These are phyloP conservation scores for Macrolepiota fuliginosa DNA, from an alignment of 768 basidiomycete species.

Conservation along the genomic window DNA sequence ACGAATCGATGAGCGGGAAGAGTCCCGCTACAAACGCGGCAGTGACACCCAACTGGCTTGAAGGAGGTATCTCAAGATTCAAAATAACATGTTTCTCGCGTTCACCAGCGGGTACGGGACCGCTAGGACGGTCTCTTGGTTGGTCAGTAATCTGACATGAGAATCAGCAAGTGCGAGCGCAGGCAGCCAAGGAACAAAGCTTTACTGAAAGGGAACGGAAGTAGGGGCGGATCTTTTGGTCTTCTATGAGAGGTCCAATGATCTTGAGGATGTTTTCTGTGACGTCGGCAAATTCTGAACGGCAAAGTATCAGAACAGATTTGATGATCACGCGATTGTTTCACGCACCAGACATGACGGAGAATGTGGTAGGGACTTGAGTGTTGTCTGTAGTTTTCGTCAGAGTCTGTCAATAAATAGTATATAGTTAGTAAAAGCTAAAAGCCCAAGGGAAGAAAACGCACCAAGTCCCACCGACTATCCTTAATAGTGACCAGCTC, in stretches of 20 bases:
- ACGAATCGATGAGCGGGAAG: conserved; percentile 75
- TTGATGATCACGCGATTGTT: not conserved
- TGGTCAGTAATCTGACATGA: conserved; percentile 74
- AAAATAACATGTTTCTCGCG: conserved; percentile 77
- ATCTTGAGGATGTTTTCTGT: conserved; percentile 76
- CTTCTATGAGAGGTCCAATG: conserved; percentile 48
- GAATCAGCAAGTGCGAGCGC: conserved; percentile 2
- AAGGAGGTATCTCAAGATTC: conserved; percentile 53
- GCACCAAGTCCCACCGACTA: conserved; percentile 83
- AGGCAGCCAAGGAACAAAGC: conserved; percentile 22
- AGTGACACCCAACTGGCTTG: conserved; percentile 46
- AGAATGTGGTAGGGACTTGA: conserved; percentile 55
- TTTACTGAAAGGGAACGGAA: conserved; percentile 82
- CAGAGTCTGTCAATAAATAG: conserved; percentile 57
- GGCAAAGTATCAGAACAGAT: conserved; percentile 12
- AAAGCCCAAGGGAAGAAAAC: conserved; percentile 24
- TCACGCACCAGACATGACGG: conserved; percentile 70
- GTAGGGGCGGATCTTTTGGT: conserved; percentile 65
- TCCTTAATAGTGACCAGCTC: conserved; percentile 68
- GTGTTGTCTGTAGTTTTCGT: conserved; percentile 72
- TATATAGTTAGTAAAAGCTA: not conserved
- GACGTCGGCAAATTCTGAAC: conserved; percentile 77
- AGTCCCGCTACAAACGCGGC: conserved; percentile 59
- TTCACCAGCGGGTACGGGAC: conserved; percentile 45
- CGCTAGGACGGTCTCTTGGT: conserved; percentile 64